Conservation (phyloP, 805 yeast species). For the Myxozyma udenii region DNA sequence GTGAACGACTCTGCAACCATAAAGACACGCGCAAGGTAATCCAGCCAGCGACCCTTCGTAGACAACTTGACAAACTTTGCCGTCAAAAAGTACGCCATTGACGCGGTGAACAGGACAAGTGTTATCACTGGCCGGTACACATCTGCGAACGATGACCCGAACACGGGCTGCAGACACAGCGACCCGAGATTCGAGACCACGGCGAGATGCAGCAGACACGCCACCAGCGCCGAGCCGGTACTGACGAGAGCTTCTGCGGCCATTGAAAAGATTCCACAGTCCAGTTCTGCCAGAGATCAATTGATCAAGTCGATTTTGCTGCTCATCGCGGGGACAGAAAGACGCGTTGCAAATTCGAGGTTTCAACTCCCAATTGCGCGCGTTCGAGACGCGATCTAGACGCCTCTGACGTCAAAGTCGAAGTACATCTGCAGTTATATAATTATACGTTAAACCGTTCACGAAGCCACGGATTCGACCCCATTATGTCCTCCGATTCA, state of each 20-base stretch:
- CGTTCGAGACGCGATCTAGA: no score
- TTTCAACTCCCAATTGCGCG: no score
- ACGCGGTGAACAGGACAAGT: constrained; percentile 1
- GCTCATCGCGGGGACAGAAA: background rate
- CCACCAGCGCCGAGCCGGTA: constrained; percentile 2
- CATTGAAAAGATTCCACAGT: background rate
- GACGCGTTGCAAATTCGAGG: background rate
- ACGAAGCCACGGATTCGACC: no score
- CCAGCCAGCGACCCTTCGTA: background rate
- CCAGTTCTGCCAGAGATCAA: background rate
- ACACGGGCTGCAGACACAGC: constrained; percentile 11
- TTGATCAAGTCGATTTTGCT: background rate
- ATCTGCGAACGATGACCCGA: constrained; percentile 11
- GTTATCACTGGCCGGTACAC: constrained; percentile 9
- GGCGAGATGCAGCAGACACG: constrained; percentile 15
- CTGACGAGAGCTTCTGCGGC: background rate
- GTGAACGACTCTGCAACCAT: constrained; percentile 5
- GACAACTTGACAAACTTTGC: no score
- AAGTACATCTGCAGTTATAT: no score
- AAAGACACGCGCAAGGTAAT: background rate
- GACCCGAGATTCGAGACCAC: constrained; percentile 2
- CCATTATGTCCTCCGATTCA: no score
- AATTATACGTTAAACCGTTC: no score
- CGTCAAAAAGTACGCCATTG: constrained; percentile 5
- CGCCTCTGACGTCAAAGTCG: no score